A percentile compares a stretch with the other conserved stretches of the same genome.
Conservation (phyloP, 768 basidiomycete species). For the Agaricus sinodeliciosus region DNA sequence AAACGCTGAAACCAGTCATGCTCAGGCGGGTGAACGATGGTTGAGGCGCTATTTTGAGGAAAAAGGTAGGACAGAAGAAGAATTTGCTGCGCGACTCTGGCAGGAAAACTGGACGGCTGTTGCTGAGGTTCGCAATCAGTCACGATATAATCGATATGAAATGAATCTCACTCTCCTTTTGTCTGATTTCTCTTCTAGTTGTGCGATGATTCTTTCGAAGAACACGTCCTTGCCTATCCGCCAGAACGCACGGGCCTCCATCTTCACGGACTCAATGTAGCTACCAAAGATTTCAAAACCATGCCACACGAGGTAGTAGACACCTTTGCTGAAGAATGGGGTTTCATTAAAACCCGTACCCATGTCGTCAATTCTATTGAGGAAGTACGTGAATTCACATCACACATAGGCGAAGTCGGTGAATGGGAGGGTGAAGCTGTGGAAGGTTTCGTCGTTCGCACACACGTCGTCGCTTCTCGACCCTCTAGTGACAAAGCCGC, state of each 20-base stretch:
- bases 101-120: slow-evolving; percentile 83
- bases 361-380: slow-evolving; percentile 50
- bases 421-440: slow-evolving; percentile 80
- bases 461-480: slow-evolving; percentile 44
- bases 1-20: slow-evolving; percentile 52
- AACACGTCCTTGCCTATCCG: slow-evolving; percentile 86
- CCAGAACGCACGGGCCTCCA: slow-evolving; percentile 84
- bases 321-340: slow-evolving; percentile 83
- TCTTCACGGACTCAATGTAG: slow-evolving; percentile 84
- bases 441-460: slow-evolving; percentile 93
- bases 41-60: slow-evolving; percentile 56
- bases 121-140: slow-evolving; percentile 61
- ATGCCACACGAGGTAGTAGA: slow-evolving; percentile 62
- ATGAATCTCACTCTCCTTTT: too few species aligned
- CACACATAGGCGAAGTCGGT: slow-evolving; percentile 57
- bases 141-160: too few species aligned
- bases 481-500: slow-evolving; percentile 25
- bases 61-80: slow-evolving; percentile 59
- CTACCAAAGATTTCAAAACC: slow-evolving; percentile 61
- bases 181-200: slow-evolving; percentile 42
- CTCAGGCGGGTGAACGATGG: slow-evolving; percentile 82
- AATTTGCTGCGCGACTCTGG: slow-evolving; percentile 74
- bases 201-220: slow-evolving; percentile 96
- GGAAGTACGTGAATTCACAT: slow-evolving; percentile 70
- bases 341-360: slow-evolving; percentile 77